phyloP scores from a whole-genome alignment of 306 rosid genomes.

The Quillaja saponaria region DNA sequence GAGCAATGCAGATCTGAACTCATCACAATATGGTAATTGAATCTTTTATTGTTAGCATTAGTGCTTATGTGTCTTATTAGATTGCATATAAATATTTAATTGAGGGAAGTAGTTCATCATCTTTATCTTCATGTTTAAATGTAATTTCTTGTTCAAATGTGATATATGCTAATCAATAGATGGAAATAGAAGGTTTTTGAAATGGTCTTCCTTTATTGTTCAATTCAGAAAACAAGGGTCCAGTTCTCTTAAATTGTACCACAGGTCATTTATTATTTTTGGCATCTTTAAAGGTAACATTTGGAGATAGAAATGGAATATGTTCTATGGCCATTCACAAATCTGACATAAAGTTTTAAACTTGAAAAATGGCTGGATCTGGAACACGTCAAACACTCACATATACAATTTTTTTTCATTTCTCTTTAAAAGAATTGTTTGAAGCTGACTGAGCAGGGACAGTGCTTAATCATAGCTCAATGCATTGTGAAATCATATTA shows the following conservation, averaged over 20 bases:
- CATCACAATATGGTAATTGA: slow-evolving; percentile 38
- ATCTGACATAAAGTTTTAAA: slow-evolving; percentile 16
- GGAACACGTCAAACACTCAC: too few species aligned
- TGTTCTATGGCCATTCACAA: too few species aligned
- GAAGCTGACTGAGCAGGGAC: slow-evolving; percentile 19
- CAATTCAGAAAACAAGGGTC: too few species aligned
- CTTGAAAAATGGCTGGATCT: neutral
- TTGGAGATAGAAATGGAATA: too few species aligned
- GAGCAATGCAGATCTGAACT: slow-evolving; percentile 52
- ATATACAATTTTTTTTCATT: too few species aligned
- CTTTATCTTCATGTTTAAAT: too few species aligned
- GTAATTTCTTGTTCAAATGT: too few species aligned
- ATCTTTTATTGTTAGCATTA: slow-evolving; percentile 18
- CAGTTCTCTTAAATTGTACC: too few species aligned
- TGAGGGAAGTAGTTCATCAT: too few species aligned
- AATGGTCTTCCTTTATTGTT: too few species aligned
- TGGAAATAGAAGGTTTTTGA: too few species aligned
- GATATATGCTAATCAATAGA: too few species aligned
- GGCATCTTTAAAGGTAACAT: slow-evolving; percentile 15
- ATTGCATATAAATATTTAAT: slow-evolving; percentile 18
- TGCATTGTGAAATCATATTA: neutral
- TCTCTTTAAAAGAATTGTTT: slow-evolving; percentile 19
- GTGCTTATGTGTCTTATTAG: slow-evolving; percentile 21
- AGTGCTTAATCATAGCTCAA: neutral
- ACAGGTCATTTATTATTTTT: slow-evolving; percentile 18